Conservation (phyloP, 257 asterid species). For the Anisodus acutangulus region DNA sequence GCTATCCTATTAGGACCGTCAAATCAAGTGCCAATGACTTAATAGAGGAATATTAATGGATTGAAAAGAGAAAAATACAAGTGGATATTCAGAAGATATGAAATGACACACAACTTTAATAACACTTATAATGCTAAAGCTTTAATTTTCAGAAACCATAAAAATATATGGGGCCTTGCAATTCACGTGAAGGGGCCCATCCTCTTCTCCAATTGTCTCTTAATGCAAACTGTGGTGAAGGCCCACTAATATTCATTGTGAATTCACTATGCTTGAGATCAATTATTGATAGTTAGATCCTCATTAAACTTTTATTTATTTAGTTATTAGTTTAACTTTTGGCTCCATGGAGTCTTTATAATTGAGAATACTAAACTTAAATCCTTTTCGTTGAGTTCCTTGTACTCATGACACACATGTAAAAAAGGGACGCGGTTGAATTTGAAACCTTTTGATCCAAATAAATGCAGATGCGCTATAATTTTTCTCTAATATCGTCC, state of each 20-base stretch:
- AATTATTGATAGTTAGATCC: constrained; percentile 32
- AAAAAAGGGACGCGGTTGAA: background rate
- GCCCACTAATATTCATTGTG: constrained; percentile 50
- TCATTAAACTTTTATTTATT: background rate
- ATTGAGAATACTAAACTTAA: background rate
- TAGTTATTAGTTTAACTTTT: background rate
- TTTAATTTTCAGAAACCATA: constrained; percentile 32
- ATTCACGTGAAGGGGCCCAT: constrained; percentile 67
- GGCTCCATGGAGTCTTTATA: too few species aligned
- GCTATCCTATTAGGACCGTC: constrained; percentile 9
- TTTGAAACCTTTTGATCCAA: background rate
- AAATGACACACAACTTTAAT: constrained; percentile 24
- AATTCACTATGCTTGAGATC: constrained; percentile 44
- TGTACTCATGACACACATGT: background rate
- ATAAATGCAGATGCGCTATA: background rate
- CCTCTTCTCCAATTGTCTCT: constrained; percentile 48
- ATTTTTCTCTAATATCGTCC: background rate
- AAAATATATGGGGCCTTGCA: constrained; percentile 43
- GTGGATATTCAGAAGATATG: constrained; percentile 22
- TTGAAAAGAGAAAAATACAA: background rate
- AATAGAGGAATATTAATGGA: constrained; percentile 25
- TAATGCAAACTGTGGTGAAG: constrained; percentile 36
- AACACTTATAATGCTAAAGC: constrained; percentile 30
- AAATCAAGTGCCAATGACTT: constrained; percentile 21
- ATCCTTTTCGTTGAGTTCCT: background rate